These are phyloP conservation scores for Thelephora ganbajun DNA, from an alignment of 768 basidiomycete species.

Conservation along the genomic window DNA sequence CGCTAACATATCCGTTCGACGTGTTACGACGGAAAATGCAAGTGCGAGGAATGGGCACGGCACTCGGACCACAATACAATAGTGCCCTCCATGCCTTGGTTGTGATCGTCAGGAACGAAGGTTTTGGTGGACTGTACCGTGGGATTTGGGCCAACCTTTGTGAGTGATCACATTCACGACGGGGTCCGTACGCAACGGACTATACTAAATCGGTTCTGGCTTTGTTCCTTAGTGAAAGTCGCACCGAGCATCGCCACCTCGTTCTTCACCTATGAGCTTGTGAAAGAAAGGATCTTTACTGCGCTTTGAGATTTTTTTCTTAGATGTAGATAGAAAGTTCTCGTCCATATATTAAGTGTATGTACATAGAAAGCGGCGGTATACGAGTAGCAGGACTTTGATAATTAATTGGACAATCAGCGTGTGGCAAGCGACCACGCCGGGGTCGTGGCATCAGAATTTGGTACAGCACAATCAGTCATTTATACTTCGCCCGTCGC, in stretches of 20 bases:
- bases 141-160: conserved; percentile 84
- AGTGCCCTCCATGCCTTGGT: conserved; percentile 70
- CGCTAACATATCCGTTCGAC: conserved; percentile 92
- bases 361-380: background rate
- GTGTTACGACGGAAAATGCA: conserved; percentile 94
- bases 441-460: too few relatives aligned
- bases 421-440: too few relatives aligned
- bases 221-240: conserved; percentile 54
- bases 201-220: background rate
- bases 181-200: background rate
- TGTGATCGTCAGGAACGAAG: conserved; percentile 60
- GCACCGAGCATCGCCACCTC: conserved; percentile 81
- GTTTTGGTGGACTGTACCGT: conserved; percentile 63
- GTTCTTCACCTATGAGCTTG: conserved; percentile 73
- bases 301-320: too few relatives aligned
- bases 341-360: background rate
- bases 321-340: background rate
- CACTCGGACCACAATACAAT: conserved; percentile 50
- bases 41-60: conserved; percentile 63
- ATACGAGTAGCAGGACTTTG: too few relatives aligned
- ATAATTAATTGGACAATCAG: too few relatives aligned
- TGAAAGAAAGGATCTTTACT: conserved; percentile 34
- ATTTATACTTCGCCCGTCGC: too few relatives aligned
- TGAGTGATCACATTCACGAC: conserved; percentile 26
- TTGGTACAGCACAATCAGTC: too few relatives aligned